Conservation (phyloP, 1,139 yeast species). For the Pichia sp. region DNA sequence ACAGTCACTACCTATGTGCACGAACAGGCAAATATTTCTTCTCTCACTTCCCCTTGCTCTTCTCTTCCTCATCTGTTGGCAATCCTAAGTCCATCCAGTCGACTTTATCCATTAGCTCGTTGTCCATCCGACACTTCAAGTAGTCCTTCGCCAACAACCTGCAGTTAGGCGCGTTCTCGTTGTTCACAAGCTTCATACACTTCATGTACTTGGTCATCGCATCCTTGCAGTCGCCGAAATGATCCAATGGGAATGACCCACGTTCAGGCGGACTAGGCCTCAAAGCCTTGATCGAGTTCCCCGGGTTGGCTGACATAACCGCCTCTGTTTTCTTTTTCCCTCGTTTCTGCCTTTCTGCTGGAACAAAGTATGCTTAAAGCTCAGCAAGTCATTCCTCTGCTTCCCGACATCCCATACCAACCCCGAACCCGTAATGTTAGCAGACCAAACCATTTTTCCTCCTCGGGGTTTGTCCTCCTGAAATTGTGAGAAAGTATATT, state of each 20-base stretch:
- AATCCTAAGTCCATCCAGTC: constrained; percentile 77
- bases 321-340: too few species aligned
- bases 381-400: too few species aligned
- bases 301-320: constrained; percentile 36
- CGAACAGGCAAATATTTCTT: too few species aligned
- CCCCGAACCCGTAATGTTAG: too few species aligned
- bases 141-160: constrained; percentile 77
- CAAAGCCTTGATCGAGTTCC: constrained; percentile 46
- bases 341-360: too few species aligned
- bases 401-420: too few species aligned
- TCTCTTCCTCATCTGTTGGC: constrained; percentile 51
- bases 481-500: too few species aligned
- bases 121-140: constrained; percentile 83
- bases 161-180: constrained; percentile 87
- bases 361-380: too few species aligned
- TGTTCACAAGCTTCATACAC: constrained; percentile 73
- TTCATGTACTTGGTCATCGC: constrained; percentile 71
- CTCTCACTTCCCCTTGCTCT: background rate
- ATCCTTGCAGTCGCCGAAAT: constrained; percentile 65
- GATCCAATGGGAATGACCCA: constrained; percentile 95
- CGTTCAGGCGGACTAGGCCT: constrained; percentile 93
- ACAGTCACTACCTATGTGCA: background rate
- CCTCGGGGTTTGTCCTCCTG: background rate
- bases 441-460: background rate
- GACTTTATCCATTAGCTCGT: constrained; percentile 77